phyloP scores from a whole-genome alignment of 192 early-diverging fungal species.

The Mortierella claussenii region DNA sequence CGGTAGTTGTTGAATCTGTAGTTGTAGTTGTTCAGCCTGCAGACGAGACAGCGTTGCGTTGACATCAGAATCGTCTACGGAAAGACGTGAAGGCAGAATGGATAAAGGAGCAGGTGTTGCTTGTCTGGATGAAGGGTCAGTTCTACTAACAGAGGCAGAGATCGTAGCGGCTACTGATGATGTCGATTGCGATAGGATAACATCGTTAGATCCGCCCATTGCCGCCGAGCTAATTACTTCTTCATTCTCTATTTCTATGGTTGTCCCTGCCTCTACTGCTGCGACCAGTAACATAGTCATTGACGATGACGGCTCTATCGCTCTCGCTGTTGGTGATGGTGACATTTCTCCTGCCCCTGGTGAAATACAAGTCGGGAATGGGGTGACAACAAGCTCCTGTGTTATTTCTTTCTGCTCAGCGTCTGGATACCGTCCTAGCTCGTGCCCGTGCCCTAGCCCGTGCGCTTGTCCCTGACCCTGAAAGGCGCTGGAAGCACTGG shows the following conservation, averaged over 20 bases:
- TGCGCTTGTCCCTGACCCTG: neutral
- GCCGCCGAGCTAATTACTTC: too few relatives aligned
- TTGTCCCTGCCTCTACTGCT: neutral
- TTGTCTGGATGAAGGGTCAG: too few relatives aligned
- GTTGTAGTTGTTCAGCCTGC: too few relatives aligned
- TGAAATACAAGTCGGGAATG: neutral
- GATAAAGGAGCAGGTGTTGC: neutral
- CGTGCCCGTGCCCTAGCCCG: neutral
- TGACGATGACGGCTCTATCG: neutral
- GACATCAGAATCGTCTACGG: neutral
- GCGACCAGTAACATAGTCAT: neutral
- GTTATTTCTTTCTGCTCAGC: neutral
- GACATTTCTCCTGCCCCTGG: too few relatives aligned
- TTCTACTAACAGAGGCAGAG: neutral
- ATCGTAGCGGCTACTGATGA: neutral
- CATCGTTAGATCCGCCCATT: too few relatives aligned
- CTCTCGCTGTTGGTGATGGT: conserved; percentile 4
- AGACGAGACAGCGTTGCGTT: neutral
- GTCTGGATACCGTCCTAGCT: neutral
- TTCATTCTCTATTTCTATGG: neutral
- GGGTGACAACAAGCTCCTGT: neutral
- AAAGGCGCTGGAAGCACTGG: too few relatives aligned
- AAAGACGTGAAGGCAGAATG: neutral
- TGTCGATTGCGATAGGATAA: neutral
- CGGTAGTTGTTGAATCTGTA: too few relatives aligned